phyloP scores from a whole-genome alignment of 148 eudicot genomes.

The Diospyros kaki region DNA sequence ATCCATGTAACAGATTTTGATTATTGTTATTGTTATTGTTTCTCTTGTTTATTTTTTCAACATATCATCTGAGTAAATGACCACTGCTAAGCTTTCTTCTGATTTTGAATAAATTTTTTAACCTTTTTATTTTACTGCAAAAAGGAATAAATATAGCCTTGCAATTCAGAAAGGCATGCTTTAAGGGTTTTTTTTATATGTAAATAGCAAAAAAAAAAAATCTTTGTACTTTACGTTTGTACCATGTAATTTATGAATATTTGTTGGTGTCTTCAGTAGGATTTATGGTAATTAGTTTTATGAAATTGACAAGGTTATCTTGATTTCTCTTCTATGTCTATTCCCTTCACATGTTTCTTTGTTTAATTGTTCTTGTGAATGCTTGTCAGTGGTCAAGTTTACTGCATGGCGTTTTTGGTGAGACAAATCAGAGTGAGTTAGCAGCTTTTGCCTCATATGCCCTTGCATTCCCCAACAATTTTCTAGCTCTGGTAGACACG shows the following conservation, averaged over 20 bases:
- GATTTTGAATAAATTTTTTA: too few species aligned
- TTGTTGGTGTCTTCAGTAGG: not conserved
- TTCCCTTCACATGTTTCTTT: not conserved
- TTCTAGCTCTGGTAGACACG: slow-evolving; percentile 94
- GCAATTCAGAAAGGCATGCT: too few species aligned
- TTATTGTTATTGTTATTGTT: too few species aligned
- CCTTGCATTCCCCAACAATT: slow-evolving; percentile 75
- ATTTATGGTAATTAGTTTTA: not conserved
- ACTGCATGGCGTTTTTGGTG: slow-evolving; percentile 54
- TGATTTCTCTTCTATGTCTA: not conserved
- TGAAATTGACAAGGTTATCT: too few species aligned
- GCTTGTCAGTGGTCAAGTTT: slow-evolving; percentile 49
- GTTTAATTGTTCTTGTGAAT: slow-evolving; percentile 7
- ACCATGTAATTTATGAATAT: not conserved
- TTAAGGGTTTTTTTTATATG: not conserved
- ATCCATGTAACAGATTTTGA: not conserved
- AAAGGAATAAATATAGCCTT: too few species aligned
- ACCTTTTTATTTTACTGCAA: too few species aligned
- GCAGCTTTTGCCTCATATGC: slow-evolving; percentile 96
- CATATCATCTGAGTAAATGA: too few species aligned
- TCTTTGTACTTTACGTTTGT: not conserved
- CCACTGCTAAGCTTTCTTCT: too few species aligned
- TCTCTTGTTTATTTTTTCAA: too few species aligned
- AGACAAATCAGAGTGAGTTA: slow-evolving; percentile 90
- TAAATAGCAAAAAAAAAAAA: not conserved